These are phyloP conservation scores for Colletotrichum liriopes DNA, from an alignment of 2,329 filamentous ascomycete species.

Conservation along the genomic window DNA sequence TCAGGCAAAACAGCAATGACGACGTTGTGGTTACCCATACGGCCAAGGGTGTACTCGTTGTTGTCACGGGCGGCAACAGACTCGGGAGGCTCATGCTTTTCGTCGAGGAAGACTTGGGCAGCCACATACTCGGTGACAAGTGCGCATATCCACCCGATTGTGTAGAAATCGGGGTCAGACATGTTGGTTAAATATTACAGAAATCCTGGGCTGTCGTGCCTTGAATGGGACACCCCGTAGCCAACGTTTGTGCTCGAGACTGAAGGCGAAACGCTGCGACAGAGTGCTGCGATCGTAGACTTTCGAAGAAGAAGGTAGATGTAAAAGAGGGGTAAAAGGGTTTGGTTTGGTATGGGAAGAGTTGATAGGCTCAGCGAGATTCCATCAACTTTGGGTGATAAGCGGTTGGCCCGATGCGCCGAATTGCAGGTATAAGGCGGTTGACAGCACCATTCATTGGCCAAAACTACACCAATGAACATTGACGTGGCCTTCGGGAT, in stretches of 20 bases:
- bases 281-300: neutral
- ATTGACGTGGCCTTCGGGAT: neutral
- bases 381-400: neutral
- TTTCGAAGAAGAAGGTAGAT: neutral
- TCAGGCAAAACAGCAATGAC: slow-evolving; percentile 47
- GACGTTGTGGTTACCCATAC: slow-evolving; percentile 46
- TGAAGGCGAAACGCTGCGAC: neutral
- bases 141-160: slow-evolving; percentile 1
- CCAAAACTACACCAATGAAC: neutral
- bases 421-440: neutral
- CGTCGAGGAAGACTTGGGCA: slow-evolving; percentile 10
- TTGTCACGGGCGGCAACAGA: slow-evolving; percentile 42
- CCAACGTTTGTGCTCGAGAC: too few relatives aligned
- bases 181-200: neutral
- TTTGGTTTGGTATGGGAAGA: neutral
- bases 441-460: neutral
- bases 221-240: neutral
- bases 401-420: neutral
- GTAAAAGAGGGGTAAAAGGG: neutral
- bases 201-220: neutral
- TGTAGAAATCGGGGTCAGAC: neutral
- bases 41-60: slow-evolving; percentile 47
- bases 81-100: slow-evolving; percentile 24
- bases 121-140: neutral
- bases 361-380: neutral